Evolutionary conservation across 495 filamentous ascomycete species (phyloP).

Genomic region (Annulohypoxylon maeteangense): DNA sequence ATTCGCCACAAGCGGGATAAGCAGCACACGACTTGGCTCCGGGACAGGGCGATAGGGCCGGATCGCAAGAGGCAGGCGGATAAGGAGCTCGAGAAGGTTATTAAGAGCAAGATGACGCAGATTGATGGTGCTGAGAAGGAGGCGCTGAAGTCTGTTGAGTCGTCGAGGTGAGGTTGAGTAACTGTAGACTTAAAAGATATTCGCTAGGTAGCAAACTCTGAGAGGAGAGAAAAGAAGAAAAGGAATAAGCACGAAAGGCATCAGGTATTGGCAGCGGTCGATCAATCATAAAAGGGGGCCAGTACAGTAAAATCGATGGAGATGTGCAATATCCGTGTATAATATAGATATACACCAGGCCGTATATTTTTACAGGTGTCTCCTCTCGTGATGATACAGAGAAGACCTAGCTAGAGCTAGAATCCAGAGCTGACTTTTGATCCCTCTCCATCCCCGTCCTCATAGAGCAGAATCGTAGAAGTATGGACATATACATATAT

Average conservation of each 20-base stretch:
- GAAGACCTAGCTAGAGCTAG: conserved; percentile 8
- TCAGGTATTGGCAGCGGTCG: not conserved
- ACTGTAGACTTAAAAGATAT: not conserved
- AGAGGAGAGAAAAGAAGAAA: too few relatives aligned
- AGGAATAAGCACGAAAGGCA: not conserved
- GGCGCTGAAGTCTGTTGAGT: conserved; percentile 59
- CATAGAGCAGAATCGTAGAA: not conserved
- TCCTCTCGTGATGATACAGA: conserved; percentile 37
- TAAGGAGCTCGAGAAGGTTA: conserved; percentile 77
- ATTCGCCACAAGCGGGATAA: conserved; percentile 67
- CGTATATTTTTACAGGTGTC: conserved; percentile 31
- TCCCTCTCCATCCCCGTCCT: not conserved
- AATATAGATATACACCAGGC: conserved; percentile 37
- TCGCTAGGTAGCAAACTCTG: too few relatives aligned
- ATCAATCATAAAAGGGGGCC: not conserved
- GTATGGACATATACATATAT: not conserved
- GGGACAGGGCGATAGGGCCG: conserved; percentile 65
- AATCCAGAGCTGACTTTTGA: conserved; percentile 7
- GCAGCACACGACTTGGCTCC: conserved; percentile 72
- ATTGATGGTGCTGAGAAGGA: conserved; percentile 76
- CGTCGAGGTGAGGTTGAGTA: conserved; percentile 22
- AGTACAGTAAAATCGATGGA: not conserved
- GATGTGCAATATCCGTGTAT: conserved; percentile 12
- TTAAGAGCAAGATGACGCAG: conserved; percentile 73
- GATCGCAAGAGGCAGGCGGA: conserved; percentile 76